These are phyloP conservation scores for Stygiomarasmius scandens DNA, from an alignment of 1,284 basidiomycete species.

Conservation along the genomic window DNA sequence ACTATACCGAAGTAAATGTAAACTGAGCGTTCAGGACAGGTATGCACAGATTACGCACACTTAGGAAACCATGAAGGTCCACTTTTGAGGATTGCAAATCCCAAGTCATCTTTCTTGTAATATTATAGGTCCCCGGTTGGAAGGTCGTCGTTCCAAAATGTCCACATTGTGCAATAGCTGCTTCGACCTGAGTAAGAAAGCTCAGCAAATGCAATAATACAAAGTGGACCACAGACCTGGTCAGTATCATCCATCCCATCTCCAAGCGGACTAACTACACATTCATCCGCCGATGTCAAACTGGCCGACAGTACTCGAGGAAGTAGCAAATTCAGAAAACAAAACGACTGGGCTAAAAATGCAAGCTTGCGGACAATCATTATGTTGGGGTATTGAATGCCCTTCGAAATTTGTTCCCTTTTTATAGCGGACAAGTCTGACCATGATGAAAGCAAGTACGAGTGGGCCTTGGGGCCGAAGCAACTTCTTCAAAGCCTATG, in stretches of 20 bases:
- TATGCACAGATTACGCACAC: too few relatives aligned
- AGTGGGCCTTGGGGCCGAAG: too few relatives aligned
- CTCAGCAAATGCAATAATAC: background rate
- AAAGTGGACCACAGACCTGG: slow-evolving; percentile 30
- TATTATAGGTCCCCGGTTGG: slow-evolving; percentile 49
- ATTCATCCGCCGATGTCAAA: slow-evolving; percentile 18
- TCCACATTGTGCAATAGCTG: slow-evolving; percentile 57
- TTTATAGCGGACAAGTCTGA: too few relatives aligned
- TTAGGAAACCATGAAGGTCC: slow-evolving; percentile 58
- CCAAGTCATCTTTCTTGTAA: slow-evolving; percentile 66
- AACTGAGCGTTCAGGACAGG: too few relatives aligned
- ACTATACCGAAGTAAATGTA: slow-evolving; percentile 37
- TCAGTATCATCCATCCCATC: slow-evolving; percentile 45
- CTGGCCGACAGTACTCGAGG: background rate
- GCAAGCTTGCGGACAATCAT: too few relatives aligned
- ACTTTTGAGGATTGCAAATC: slow-evolving; percentile 52
- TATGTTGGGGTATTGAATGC: too few relatives aligned
- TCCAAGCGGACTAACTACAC: slow-evolving; percentile 41
- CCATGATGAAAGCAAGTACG: too few relatives aligned
- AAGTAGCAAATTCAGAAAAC: background rate
- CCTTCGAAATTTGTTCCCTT: too few relatives aligned
- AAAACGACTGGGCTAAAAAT: background rate
- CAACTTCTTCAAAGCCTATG: too few relatives aligned
- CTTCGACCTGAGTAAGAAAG: slow-evolving; percentile 39
- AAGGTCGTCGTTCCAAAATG: slow-evolving; percentile 52